A percentile compares a stretch with the other conserved stretches of the same genome.
Conservation (phyloP, 768 basidiomycete species). For the Dictyophora rubrovolvata region DNA sequence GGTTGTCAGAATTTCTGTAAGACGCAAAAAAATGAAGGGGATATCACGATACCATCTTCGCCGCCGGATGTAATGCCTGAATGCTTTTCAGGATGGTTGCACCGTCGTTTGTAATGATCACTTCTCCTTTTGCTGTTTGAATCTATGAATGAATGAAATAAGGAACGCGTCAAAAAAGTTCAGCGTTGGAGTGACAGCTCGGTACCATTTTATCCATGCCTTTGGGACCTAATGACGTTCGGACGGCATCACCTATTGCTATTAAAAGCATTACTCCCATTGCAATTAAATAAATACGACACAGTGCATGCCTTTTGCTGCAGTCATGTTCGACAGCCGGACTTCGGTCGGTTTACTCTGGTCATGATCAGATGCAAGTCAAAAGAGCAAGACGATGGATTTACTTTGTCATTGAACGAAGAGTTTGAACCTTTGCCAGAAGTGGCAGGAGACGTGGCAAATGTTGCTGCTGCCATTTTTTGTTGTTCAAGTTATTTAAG, state of each 20-base stretch:
- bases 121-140: constrained; percentile 92
- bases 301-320: constrained; percentile 71
- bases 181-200: neutral
- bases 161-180: neutral
- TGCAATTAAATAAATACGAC: neutral
- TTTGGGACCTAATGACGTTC: constrained; percentile 91
- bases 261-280: constrained; percentile 10
- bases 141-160: constrained; percentile 43
- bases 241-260: constrained; percentile 97
- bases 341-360: constrained; percentile 99
- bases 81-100: constrained; percentile 95
- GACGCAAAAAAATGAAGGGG: neutral
- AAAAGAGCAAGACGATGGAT: neutral
- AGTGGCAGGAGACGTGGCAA: constrained; percentile 19
- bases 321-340: constrained; percentile 93
- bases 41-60: constrained; percentile 68
- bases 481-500: too few relatives aligned
- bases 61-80: constrained; percentile 94
- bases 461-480: constrained; percentile 22
- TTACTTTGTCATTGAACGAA: constrained; percentile 80
- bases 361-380: constrained; percentile 20
- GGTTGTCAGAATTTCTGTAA: constrained; percentile 4
- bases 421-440: constrained; percentile 45
- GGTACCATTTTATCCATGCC: constrained; percentile 99
- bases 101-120: constrained; percentile 97